Conservation (phyloP, 768 basidiomycete genomes). For the Lactarius trivialis region DNA sequence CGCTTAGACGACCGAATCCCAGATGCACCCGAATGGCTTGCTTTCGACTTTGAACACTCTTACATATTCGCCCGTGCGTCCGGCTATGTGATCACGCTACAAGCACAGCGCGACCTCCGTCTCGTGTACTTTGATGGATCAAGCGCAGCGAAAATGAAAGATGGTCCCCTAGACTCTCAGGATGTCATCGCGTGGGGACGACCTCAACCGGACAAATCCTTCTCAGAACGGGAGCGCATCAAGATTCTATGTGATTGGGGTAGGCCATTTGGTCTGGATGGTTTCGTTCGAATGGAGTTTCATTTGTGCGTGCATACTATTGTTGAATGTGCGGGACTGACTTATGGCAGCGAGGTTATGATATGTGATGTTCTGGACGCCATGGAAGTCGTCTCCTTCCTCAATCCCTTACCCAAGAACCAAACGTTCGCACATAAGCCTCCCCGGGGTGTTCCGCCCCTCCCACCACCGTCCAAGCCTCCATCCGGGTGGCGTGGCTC, state of each 20-base stretch:
- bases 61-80: conserved; percentile 7
- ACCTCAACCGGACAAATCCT: conserved; percentile 20
- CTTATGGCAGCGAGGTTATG: conserved; percentile 1
- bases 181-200: conserved; percentile 33
- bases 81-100: conserved; percentile 5
- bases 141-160: conserved; percentile 22
- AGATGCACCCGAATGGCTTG: conserved; percentile 17
- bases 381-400: conserved; percentile 13
- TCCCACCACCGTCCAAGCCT: too few relatives aligned
- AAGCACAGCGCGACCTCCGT: conserved; percentile 16
- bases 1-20: conserved; percentile 6
- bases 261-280: conserved; percentile 29
- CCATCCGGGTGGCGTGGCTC: conserved; percentile 22
- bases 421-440: neutral
- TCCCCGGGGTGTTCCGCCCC: neutral
- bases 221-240: conserved; percentile 27
- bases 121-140: conserved; percentile 22
- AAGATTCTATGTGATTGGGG: conserved; percentile 33
- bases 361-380: conserved; percentile 3
- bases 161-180: conserved; percentile 33
- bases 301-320: conserved; percentile 16
- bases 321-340: neutral
- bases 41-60: conserved; percentile 21
- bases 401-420: conserved; percentile 9
- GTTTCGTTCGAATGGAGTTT: conserved; percentile 27